Percentiles rank a stretch among this genome's conserved stretches.
These are phyloP conservation scores for Oryza punctata DNA, from an alignment of 176 grass and related monocot genomes.

Conservation along the genomic window DNA sequence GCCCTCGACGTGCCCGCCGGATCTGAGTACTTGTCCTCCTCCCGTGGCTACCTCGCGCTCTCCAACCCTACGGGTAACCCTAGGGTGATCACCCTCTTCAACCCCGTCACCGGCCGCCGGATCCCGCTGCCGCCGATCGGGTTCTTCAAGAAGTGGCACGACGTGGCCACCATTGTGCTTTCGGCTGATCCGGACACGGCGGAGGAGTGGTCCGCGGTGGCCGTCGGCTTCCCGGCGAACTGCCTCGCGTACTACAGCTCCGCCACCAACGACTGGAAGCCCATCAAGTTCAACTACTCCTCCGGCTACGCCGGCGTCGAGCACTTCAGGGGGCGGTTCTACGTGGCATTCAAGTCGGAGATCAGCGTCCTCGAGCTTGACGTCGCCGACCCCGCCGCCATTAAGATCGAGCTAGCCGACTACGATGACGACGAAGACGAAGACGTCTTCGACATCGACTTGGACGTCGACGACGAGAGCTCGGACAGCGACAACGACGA, in stretches of 20 bases:
- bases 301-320: constrained; percentile 51
- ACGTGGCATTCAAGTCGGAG: constrained; percentile 41
- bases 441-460: not conserved
- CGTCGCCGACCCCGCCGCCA: not conserved
- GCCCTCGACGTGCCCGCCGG: constrained; percentile 32
- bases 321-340: constrained; percentile 44
- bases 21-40: constrained; percentile 45
- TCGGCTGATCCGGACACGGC: constrained; percentile 32
- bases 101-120: constrained; percentile 32
- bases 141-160: constrained; percentile 52
- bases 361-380: constrained; percentile 17
- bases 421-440: not conserved
- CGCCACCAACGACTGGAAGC: constrained; percentile 33
- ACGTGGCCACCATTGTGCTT: constrained; percentile 46
- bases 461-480: too few relatives aligned
- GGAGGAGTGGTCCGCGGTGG: constrained; percentile 41
- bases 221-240: constrained; percentile 40
- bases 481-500: not conserved
- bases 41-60: constrained; percentile 48
- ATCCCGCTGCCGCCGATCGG: constrained; percentile 45
- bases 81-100: constrained; percentile 19
- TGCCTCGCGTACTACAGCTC: constrained; percentile 51
- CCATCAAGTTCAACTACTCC: constrained; percentile 22
- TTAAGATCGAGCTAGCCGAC: constrained; percentile 5
- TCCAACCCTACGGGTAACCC: constrained; percentile 1